phyloP scores from a whole-genome alignment of 2,329 filamentous ascomycete genomes.

The Aspergillus costaricaensis region DNA sequence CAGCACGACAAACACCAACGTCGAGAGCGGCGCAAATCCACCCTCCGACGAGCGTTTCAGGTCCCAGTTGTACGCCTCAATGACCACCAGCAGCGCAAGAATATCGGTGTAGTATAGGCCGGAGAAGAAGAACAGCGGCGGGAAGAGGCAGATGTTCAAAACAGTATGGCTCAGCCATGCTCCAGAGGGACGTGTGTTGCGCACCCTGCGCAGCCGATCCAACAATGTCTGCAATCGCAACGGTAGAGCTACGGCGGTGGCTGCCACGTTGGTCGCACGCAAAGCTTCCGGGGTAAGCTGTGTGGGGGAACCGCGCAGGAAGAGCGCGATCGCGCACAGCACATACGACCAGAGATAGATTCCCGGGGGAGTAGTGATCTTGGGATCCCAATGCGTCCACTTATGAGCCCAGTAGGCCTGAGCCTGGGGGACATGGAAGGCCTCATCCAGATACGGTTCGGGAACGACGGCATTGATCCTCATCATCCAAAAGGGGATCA shows the following conservation, averaged over 20 bases:
- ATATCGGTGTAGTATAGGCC: slow-evolving; percentile 95
- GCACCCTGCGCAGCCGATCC: slow-evolving; percentile 46
- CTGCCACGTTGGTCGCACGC: slow-evolving; percentile 41
- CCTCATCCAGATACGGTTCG: slow-evolving; percentile 60
- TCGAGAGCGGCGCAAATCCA: slow-evolving; percentile 25
- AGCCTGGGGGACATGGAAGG: slow-evolving; percentile 78
- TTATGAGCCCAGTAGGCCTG: slow-evolving; percentile 78
- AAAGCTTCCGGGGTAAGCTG: slow-evolving; percentile 37
- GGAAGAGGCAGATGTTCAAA: slow-evolving; percentile 81
- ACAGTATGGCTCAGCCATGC: slow-evolving; percentile 51
- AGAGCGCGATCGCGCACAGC: slow-evolving; percentile 26
- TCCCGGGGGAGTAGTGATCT: slow-evolving; percentile 94
- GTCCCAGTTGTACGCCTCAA: slow-evolving; percentile 65
- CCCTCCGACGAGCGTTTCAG: slow-evolving; percentile 36
- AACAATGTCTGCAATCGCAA: slow-evolving; percentile 57
- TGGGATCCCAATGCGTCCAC: slow-evolving; percentile 85
- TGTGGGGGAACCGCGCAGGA: slow-evolving; percentile 32
- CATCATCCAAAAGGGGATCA: slow-evolving; percentile 44
- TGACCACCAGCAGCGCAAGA: slow-evolving; percentile 73
- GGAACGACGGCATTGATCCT: slow-evolving; percentile 53
- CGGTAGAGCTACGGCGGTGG: slow-evolving; percentile 42
- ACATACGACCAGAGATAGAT: slow-evolving; percentile 64
- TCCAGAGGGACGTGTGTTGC: slow-evolving; percentile 31
- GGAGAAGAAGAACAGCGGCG: slow-evolving; percentile 93
- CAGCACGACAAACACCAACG: slow-evolving; percentile 51